phyloP scores from a whole-genome alignment of 2,329 filamentous ascomycete genomes.

The Epichloe gansuensis region DNA sequence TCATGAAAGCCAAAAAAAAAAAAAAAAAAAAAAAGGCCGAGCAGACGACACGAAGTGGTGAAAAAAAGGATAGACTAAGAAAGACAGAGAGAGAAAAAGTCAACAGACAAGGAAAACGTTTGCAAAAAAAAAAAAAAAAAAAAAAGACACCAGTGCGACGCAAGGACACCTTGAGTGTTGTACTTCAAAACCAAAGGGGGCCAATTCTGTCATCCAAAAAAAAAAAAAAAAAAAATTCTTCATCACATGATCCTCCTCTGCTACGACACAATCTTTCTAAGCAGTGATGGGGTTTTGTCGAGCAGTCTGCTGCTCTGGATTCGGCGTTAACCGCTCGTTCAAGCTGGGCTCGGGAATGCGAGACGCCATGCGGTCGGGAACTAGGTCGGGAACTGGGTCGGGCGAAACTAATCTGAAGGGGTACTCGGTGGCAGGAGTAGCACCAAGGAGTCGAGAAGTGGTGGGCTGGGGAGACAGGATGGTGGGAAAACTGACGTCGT shows the following conservation, averaged over 20 bases:
- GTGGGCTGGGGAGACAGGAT: slow-evolving; percentile 43
- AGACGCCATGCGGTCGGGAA: slow-evolving; percentile 50
- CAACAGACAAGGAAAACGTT: not conserved
- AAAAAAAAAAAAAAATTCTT: not conserved
- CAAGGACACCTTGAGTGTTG: not conserved
- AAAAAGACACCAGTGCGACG: not conserved
- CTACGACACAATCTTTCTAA: not conserved
- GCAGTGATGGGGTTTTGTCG: slow-evolving; percentile 11
- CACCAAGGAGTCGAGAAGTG: slow-evolving; percentile 41
- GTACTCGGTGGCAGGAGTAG: slow-evolving; percentile 43
- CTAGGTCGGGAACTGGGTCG: slow-evolving; percentile 45
- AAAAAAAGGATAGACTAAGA: too few species aligned
- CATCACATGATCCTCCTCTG: not conserved
- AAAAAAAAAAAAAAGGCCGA: too few species aligned
- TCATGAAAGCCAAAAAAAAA: not conserved
- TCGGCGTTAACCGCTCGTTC: slow-evolving; percentile 33
- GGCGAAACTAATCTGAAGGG: slow-evolving; percentile 43
- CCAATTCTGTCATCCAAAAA: not conserved
- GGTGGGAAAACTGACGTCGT: slow-evolving; percentile 30
- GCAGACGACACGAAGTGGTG: too few species aligned
- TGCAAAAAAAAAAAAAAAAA: not conserved
- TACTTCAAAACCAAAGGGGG: not conserved
- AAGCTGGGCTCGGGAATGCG: slow-evolving; percentile 39
- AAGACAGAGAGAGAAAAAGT: too few species aligned
- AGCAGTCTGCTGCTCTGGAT: slow-evolving; percentile 30